A percentile compares a stretch with the other conserved stretches of the same genome.
Evolutionary conservation across 345 rosid species (phyloP).

Genomic region (Populus nigra): DNA sequence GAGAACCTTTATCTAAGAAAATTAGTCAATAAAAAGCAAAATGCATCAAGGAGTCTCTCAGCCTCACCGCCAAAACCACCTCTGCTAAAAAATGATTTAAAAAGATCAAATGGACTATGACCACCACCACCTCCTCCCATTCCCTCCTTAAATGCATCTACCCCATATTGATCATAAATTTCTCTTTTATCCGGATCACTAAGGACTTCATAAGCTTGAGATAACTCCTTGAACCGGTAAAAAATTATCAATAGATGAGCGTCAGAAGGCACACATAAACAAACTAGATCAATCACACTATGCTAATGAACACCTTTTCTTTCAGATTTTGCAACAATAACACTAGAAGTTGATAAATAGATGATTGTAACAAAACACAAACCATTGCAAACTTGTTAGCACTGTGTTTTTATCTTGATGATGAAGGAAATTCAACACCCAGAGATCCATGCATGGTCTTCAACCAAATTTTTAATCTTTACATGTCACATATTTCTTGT

Average conservation of each 20-base stretch:
- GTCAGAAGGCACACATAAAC: background rate
- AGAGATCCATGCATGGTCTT: background rate
- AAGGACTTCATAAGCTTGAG: conserved; percentile 71
- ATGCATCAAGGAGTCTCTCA: background rate
- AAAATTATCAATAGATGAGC: background rate
- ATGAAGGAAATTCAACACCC: background rate
- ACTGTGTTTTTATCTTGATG: background rate
- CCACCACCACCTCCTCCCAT: conserved; percentile 53
- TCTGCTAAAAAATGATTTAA: conserved; percentile 49
- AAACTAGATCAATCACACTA: background rate
- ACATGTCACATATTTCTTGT: background rate
- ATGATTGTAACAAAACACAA: background rate
- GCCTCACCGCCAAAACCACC: conserved; percentile 46
- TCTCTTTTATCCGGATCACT: conserved; percentile 67
- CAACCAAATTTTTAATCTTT: background rate
- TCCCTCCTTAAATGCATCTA: conserved; percentile 69
- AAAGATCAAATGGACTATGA: conserved; percentile 60
- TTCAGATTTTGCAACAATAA: background rate
- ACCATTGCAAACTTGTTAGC: background rate
- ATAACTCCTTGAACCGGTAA: conserved; percentile 61
- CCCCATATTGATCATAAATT: conserved; percentile 62
- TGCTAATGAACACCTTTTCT: background rate
- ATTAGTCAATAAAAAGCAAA: background rate
- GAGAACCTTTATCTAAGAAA: background rate
- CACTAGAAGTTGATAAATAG: background rate